Evolutionary conservation across 169 alveolate species (phyloP), one percentile per base, ranked within the genome.

Genomic region (Cryptosporidium meleagridis): DNA sequence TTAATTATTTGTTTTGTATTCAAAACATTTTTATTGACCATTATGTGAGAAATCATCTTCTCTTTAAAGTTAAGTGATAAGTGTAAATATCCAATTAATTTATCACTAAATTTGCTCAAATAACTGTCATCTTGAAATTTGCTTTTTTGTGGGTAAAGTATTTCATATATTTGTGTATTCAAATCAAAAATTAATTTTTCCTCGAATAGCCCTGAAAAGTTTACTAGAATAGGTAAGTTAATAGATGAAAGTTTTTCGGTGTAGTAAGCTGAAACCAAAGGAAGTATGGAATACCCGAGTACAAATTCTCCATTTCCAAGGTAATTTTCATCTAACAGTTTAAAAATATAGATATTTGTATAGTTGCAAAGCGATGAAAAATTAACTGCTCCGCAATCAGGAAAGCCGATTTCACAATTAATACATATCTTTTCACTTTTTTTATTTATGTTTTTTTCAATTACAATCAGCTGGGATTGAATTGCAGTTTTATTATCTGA

Each of bases 221-320:
- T 65, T 14, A 33, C 33, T 35, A 65, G 29, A 16, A 65, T 65
- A n/a, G 72, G 72, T n/a, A 65, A 31, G 29, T 65, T 29, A 5
- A 65, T 35, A 14, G 51, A 65, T n/a, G 51, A 33, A 29, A n/a
- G 3, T 10, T 65, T 65, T n/a, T 65, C 72, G 5, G 2, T 10
- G 33, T 31, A 23, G 21, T 48, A 55, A 8, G 48, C 51, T 1
- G 44, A 33, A 6, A 44, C 21, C 26, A 80, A 41, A 6, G 80
- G 89, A 37, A 80, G 59, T 31, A 80, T 16, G 21, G 89, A 80
- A 39, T 80, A 65, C 18, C 89, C 89, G 37, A 80, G 33, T 26
- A 31, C n/a, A 62, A 35, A 31, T 44, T 80, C 67, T 16, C 29
- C 39, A 18, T 16, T 41, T 1, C 39, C 45, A 14, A 21, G 33